A percentile compares a stretch with the other conserved stretches of the same genome.
Conservation (phyloP, 2,329 filamentous ascomycete genomes). For the Alternaria incomplexa region DNA sequence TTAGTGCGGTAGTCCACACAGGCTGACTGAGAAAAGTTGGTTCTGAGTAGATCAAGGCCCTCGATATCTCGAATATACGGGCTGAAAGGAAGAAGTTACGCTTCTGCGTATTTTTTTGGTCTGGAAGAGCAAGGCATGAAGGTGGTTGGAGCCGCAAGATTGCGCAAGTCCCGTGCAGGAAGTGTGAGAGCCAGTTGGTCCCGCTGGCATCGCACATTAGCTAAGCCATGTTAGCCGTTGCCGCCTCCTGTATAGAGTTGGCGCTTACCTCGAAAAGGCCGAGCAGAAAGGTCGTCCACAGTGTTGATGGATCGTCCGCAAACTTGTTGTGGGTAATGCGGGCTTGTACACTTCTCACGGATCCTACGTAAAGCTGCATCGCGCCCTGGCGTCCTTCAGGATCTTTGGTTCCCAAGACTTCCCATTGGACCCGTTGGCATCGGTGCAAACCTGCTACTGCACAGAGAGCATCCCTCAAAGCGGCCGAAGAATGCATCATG, state of each 20-base stretch:
- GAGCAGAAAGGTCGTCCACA: conserved; percentile 36
- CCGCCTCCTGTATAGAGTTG: background rate
- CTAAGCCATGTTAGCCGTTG: conserved; percentile 10
- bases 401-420: background rate
- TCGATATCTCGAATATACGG: conserved; percentile 36
- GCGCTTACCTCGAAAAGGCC: conserved; percentile 32
- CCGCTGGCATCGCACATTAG: conserved; percentile 36
- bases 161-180: conserved; percentile 34
- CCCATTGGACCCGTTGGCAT: background rate
- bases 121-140: conserved; percentile 5
- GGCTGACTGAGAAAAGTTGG: conserved; percentile 29
- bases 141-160: conserved; percentile 31
- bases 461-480: conserved; percentile 25
- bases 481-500: conserved; percentile 17
- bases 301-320: conserved; percentile 19
- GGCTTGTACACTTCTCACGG: conserved; percentile 20
- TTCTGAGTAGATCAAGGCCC: conserved; percentile 32
- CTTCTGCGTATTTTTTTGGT: conserved; percentile 3
- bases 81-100: conserved; percentile 34
- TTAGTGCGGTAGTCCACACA: conserved; percentile 25
- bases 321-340: conserved; percentile 18
- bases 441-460: conserved; percentile 26
- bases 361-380: conserved; percentile 26
- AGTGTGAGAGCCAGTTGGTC: conserved; percentile 35
- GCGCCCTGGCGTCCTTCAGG: background rate